A percentile compares a stretch with the other conserved stretches of the same genome.
Evolutionary conservation across 2,329 filamentous ascomycete species (phyloP).

Genomic region (Onygenales sp.): DNA sequence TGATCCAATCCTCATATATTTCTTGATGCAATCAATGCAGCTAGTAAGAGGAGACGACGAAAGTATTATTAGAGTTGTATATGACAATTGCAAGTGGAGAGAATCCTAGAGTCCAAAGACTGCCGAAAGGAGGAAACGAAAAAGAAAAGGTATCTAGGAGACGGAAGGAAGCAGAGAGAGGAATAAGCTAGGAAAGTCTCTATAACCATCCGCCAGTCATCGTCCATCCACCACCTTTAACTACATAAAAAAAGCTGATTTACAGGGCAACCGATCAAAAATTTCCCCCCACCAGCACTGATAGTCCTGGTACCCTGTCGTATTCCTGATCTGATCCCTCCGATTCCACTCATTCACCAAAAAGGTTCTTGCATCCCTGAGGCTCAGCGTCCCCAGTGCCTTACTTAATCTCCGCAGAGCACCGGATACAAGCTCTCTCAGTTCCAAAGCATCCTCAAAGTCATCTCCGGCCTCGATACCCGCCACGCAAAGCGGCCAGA

Average conservation of each 20-base stretch:
- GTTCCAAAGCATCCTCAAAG: neutral
- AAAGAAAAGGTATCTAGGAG: too few species aligned
- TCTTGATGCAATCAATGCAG: too few species aligned
- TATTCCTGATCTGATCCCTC: neutral
- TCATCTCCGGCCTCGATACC: conserved; percentile 10
- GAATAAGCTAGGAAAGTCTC: neutral
- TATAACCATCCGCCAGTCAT: neutral
- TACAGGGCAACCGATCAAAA: conserved; percentile 3
- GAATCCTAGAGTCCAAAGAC: too few species aligned
- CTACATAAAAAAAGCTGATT: conserved; percentile 7
- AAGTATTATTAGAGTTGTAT: too few species aligned
- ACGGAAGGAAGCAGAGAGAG: neutral
- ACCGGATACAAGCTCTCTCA: conserved; percentile 2
- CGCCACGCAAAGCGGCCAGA: conserved; percentile 12
- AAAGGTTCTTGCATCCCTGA: conserved; percentile 7
- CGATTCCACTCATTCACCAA: conserved; percentile 5
- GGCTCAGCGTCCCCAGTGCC: conserved; percentile 8
- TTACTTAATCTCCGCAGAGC: conserved; percentile 5
- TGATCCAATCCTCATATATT: too few species aligned
- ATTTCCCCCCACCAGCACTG: conserved; percentile 10
- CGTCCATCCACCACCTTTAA: neutral
- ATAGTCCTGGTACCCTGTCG: neutral
- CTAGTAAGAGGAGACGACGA: too few species aligned
- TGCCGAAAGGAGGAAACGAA: too few species aligned
- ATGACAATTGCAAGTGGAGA: too few species aligned